Base-by-base conservation (phyloP, 2,329 filamentous ascomycete species). In the Apiospora phragmitis region DNA sequence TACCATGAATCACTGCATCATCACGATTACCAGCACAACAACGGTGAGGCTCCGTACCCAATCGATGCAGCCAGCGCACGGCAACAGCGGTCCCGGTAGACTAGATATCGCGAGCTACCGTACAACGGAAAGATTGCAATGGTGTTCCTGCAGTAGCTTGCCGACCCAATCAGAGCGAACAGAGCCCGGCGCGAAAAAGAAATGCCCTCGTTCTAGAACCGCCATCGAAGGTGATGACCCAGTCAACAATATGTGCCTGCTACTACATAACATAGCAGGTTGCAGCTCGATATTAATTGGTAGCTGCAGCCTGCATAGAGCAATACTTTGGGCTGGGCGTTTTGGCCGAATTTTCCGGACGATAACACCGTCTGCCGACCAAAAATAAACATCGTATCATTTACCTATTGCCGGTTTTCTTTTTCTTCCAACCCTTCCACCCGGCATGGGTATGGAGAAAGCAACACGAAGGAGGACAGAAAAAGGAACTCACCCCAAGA, bases 41-140 rank as follows among this genome's bases (percentile, higher is more conserved):
- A 62, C 55, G 55, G 55, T 62, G 55, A 62, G 55, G 55, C 55
- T 62, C 29, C 21, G 21, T 62, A n/a, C 18, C 55, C 55, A 62
- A 62, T 62, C 55, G 55, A 62, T 38, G 55, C 21, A 38, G 32
- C 29, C 55, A 62, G 55, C 55, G 18, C 55, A 38, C 55, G 55
- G 55, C 32, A 62, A 38, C 18, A 21, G 21, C 21, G 32, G 29
- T 38, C 55, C 55, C 55, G 55, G 21, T 2, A 62, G 9, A 38
- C 26, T 32, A 55, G 32, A n/a, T 11, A 21, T 62, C 55, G 21
- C 35, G 16, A 35, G 51, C 51, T 35, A 59, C 29, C 29, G 29
- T 21, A 21, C 11, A 38, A 24, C 18, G 55, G n/a, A 38, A 62
- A 62, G 32, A 8, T 14, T 4, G 24, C 9, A 38, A 21, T 29